Evolutionary conservation across 2,329 filamentous ascomycete genomes (phyloP).

Genomic region (Hypoxylon sp.): DNA sequence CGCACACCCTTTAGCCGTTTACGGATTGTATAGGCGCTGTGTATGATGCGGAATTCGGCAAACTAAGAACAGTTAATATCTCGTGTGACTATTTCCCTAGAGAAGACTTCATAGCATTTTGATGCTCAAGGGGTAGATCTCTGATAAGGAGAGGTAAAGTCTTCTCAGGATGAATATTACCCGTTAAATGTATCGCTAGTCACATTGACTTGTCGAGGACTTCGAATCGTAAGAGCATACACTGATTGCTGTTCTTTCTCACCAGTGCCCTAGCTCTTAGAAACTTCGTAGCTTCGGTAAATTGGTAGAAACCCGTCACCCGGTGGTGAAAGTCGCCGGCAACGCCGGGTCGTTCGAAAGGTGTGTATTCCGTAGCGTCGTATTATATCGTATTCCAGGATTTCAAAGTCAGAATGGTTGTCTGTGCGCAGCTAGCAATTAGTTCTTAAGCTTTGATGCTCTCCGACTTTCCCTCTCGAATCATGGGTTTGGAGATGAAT

Average conservation of each 20-base stretch:
- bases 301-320: not conserved
- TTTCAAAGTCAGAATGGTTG: not conserved
- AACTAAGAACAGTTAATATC: not conserved
- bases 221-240: not conserved
- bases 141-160: not conserved
- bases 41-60: not conserved
- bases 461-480: not conserved
- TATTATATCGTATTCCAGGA: constrained; percentile 3
- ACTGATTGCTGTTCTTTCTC: not conserved
- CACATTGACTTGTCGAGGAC: not conserved
- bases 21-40: not conserved
- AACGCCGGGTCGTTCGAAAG: not conserved
- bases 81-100: no score
- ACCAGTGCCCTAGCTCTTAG: not conserved
- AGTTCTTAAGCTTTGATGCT: not conserved
- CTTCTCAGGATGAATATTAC: no score
- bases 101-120: not conserved
- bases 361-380: not conserved
- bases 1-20: not conserved
- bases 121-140: not conserved
- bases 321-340: not conserved
- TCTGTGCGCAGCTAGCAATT: not conserved
- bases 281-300: not conserved
- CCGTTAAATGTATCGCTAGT: not conserved
- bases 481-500: not conserved